Evolutionary conservation across 805 yeast genomes (phyloP).

Genomic region (Ogataea pilisensis): DNA sequence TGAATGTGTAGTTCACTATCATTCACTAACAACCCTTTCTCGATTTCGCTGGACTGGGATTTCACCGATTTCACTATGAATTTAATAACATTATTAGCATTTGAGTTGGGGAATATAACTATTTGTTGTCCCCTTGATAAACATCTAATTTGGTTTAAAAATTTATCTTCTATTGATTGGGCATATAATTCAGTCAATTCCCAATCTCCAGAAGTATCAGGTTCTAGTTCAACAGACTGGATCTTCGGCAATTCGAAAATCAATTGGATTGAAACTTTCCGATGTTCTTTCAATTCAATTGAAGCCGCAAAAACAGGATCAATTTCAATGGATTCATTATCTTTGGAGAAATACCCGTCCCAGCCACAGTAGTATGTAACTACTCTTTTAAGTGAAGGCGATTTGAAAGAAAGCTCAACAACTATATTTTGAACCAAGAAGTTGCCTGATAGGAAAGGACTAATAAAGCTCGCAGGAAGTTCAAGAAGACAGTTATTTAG

Average conservation of each 20-base stretch:
- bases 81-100: constrained; percentile 54
- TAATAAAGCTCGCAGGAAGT: constrained; percentile 34
- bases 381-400: constrained; percentile 11
- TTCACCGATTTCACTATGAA: constrained; percentile 48
- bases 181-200: constrained; percentile 85
- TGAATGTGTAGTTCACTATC: constrained; percentile 49
- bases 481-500: constrained; percentile 32
- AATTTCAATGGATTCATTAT: constrained; percentile 41
- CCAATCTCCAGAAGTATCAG: constrained; percentile 79
- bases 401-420: constrained; percentile 26
- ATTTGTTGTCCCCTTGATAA: constrained; percentile 56
- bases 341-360: constrained; percentile 27
- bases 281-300: constrained; percentile 42
- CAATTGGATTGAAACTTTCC: constrained; percentile 39
- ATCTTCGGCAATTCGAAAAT: constrained; percentile 50
- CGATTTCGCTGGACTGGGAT: constrained; percentile 17
- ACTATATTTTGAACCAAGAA: constrained; percentile 38
- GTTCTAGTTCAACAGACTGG: constrained; percentile 69
- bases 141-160: constrained; percentile 78
- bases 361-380: constrained; percentile 25
- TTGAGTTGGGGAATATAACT: constrained; percentile 66
- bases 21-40: constrained; percentile 39
- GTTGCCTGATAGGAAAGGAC: constrained; percentile 35
- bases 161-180: constrained; percentile 62
- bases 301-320: constrained; percentile 64